A percentile compares a stretch with the other conserved stretches of the same genome.
Evolutionary conservation across 176 grass and related monocot species (phyloP).

Genomic region (Musa schizocarpa): DNA sequence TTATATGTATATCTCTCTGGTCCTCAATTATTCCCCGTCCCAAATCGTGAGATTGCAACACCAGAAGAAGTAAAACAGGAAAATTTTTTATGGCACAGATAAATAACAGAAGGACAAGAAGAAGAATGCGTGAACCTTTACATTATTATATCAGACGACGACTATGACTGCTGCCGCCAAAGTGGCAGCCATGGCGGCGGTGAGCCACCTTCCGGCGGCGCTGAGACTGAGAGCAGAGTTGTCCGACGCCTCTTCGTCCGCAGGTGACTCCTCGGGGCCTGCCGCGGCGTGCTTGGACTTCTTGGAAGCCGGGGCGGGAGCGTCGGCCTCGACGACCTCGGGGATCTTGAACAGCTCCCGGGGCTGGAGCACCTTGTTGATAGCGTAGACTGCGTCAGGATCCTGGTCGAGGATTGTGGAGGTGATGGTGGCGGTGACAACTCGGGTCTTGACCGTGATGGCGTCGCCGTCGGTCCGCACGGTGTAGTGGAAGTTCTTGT

Average conservation of each 20-base stretch:
- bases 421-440: slow-evolving; percentile 17
- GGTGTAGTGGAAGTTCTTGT: slow-evolving; percentile 12
- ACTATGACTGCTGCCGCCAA: background rate
- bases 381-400: background rate
- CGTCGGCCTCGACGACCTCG: background rate
- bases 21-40: background rate
- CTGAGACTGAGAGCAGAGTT: background rate
- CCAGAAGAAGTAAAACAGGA: background rate
- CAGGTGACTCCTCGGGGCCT: slow-evolving; percentile 1
- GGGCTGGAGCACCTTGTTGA: background rate
- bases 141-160: background rate
- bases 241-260: background rate
- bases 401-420: slow-evolving; percentile 9
- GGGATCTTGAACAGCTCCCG: background rate
- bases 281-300: background rate
- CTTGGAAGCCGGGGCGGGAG: background rate
- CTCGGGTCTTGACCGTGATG: slow-evolving; percentile 17
- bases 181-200: background rate
- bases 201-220: background rate
- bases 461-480: slow-evolving; percentile 5
- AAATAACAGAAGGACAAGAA: too few species aligned
- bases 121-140: background rate
- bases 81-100: background rate
- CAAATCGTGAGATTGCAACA: background rate
- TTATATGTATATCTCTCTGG: background rate